These are phyloP conservation scores for Boletus subcaerulescens DNA, from an alignment of 768 basidiomycete species.

Conservation along the genomic window DNA sequence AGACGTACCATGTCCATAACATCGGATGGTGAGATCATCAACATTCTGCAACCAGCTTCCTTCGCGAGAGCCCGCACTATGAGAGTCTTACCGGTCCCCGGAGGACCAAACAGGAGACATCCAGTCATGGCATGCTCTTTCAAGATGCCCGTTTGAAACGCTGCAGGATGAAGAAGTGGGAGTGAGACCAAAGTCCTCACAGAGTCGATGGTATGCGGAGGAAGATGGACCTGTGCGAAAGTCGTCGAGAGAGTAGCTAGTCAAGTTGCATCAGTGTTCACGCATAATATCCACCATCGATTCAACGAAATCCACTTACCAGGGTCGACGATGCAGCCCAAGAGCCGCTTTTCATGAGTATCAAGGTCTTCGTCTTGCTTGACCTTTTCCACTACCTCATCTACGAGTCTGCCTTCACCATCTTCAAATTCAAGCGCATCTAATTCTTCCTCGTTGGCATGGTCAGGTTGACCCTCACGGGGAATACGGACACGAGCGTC, in stretches of 20 bases:
- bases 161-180: slow-evolving; percentile 80
- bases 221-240: slow-evolving; percentile 86
- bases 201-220: slow-evolving; percentile 84
- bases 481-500: slow-evolving; percentile 39
- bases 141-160: slow-evolving; percentile 85
- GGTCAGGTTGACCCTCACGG: slow-evolving; percentile 36
- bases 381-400: slow-evolving; percentile 75
- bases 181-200: slow-evolving; percentile 89
- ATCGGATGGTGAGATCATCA: slow-evolving; percentile 86
- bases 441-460: slow-evolving; percentile 30
- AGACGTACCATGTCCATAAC: slow-evolving; percentile 89
- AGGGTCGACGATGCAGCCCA: slow-evolving; percentile 85
- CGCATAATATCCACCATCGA: neutral
- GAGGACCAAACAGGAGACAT: slow-evolving; percentile 89
- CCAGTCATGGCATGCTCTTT: slow-evolving; percentile 92
- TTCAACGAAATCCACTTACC: slow-evolving; percentile 37
- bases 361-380: slow-evolving; percentile 76
- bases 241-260: slow-evolving; percentile 75
- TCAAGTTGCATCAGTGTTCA: slow-evolving; percentile 4
- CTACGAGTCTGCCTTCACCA: slow-evolving; percentile 30
- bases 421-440: slow-evolving; percentile 35
- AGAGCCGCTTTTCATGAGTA: slow-evolving; percentile 72
- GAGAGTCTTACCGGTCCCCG: slow-evolving; percentile 89
- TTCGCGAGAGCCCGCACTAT: slow-evolving; percentile 88
- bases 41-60: slow-evolving; percentile 92